Evolutionary conservation across 352 stramenopile species (phyloP), one percentile per base, ranked within the genome.

Genomic region (Phytopythium litorale): DNA sequence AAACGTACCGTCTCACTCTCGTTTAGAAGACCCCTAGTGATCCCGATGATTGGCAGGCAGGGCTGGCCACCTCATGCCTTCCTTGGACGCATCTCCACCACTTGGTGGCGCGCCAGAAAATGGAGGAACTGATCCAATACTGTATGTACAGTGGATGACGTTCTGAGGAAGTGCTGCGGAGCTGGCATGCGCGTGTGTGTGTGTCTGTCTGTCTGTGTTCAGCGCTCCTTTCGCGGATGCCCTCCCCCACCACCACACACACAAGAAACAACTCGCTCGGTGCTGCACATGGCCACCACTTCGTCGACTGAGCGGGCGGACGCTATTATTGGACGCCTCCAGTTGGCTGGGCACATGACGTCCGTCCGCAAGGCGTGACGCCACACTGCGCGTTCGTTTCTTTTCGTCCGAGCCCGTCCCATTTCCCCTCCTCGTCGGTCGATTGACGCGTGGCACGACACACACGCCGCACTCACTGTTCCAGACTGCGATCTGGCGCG

Each of bases 341-440:
- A 38, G 1, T 12, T 12, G 33, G 11, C 33, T 38, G 7, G 33
- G 33, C 33, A 38, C 33, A 38, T 38, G 33, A 38, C 33, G 33
- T 38, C 7, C 33, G 33, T 38, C 7, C 33, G 7, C 7, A 13
- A 38, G 33, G 7, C 7, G 33, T 28, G 25, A 28, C 25, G 25
- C 25, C 25, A 28, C 33, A 45, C 38, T 45, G 38, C 38, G 11
- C 19, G 40, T 6, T 46, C 45, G 45, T 51, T 51, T 51, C 45
- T 51, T 51, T 51, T 51, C 42, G 42, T 25, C 42, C 42, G 19
- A 23, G 46, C 23, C 23, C 46, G 46, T 52, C 45, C 45, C 45
- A 50, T 50, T 32, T 50, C 18, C 45, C 7, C 2, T n/a, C 38
- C 45, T 52, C 12, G 46, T 35, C 23, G 46, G 21, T 50, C 21